A percentile compares a stretch with the other conserved stretches of the same genome.
phyloP scores from a whole-genome alignment of 495 filamentous ascomycete genomes.

The Penicillium coprophilum region DNA sequence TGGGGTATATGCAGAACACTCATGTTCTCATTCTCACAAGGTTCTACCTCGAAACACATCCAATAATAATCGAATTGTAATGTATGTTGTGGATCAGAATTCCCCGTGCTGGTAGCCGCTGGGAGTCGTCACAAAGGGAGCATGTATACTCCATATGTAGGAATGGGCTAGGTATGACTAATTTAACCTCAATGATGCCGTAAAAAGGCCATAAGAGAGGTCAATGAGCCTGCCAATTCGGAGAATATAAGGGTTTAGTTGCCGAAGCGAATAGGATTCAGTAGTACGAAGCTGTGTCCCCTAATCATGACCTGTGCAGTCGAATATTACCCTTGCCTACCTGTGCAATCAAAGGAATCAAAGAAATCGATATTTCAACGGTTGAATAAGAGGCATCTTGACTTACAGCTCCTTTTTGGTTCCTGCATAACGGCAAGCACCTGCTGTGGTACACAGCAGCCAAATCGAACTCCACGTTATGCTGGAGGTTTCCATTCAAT shows the following conservation, averaged over 20 bases:
- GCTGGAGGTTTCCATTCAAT: too few species aligned
- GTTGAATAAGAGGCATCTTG: neutral
- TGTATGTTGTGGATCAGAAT: neutral
- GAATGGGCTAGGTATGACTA: too few species aligned
- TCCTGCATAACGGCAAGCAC: neutral
- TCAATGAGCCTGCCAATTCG: neutral
- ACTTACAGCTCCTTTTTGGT: neutral
- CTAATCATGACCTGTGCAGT: neutral
- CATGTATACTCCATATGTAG: too few species aligned
- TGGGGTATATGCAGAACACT: conserved; percentile 9
- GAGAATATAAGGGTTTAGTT: neutral
- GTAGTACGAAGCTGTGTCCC: neutral
- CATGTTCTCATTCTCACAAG: neutral
- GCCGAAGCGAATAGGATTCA: neutral
- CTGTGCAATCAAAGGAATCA: neutral
- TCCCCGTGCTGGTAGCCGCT: too few species aligned
- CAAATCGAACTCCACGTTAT: too few species aligned
- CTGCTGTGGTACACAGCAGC: neutral
- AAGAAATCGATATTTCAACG: neutral
- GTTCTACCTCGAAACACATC: neutral
- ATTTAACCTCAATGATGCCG: neutral
- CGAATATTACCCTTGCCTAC: neutral
- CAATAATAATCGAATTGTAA: neutral
- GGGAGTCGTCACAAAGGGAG: neutral
- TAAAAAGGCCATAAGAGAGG: neutral